Conservation (phyloP, 306 rosid species). For the Dryas alaskensis region DNA sequence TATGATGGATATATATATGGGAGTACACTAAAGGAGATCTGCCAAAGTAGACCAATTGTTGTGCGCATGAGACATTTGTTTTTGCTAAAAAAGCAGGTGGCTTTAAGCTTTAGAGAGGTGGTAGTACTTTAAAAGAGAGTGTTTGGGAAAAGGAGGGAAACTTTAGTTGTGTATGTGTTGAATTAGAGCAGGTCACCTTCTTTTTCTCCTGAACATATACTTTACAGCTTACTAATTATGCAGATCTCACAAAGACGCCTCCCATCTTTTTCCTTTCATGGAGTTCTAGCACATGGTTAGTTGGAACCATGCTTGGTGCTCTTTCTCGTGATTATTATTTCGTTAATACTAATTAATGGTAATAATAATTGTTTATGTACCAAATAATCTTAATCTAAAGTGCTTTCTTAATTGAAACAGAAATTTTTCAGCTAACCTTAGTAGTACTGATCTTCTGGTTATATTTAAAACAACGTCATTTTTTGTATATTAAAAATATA, state of each 20-base stretch:
- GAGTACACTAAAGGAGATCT: background rate
- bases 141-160: conserved; percentile 35
- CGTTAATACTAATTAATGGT: background rate
- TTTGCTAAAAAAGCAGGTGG: conserved; percentile 9
- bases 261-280: background rate
- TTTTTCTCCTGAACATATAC: conserved; percentile 19
- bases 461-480: too few relatives aligned
- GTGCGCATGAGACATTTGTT: conserved; percentile 4
- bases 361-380: background rate
- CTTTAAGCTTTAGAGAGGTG: conserved; percentile 20
- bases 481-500: too few relatives aligned
- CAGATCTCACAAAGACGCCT: conserved; percentile 10
- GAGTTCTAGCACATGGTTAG: conserved; percentile 32
- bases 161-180: conserved; percentile 17
- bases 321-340: background rate
- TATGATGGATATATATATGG: background rate
- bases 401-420: background rate
- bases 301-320: conserved; percentile 19
- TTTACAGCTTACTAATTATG: conserved; percentile 29
- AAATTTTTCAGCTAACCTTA: too few relatives aligned
- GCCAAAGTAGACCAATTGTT: conserved; percentile 11
- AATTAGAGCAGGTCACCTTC: conserved; percentile 10
- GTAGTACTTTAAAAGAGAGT: conserved; percentile 22
- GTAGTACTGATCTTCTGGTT: too few relatives aligned
- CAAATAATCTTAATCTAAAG: background rate